Conservation (phyloP, 2,329 filamentous ascomycete genomes). For the Passalora sequoiae region DNA sequence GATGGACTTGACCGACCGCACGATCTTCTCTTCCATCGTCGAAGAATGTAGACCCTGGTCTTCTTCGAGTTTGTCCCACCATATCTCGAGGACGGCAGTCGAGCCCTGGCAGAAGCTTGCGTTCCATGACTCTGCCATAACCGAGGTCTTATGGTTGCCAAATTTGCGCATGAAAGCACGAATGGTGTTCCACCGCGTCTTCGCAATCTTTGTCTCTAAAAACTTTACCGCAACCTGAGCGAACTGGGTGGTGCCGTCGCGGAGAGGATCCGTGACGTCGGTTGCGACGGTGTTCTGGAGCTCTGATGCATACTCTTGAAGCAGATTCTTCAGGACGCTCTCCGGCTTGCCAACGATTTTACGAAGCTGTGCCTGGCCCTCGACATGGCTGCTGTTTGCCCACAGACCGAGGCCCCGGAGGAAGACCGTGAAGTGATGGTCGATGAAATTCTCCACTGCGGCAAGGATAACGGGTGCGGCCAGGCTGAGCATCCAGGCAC, state of each 20-base stretch:
- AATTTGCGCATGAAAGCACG: slow-evolving; percentile 21
- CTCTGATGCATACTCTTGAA: not conserved
- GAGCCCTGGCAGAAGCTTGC: slow-evolving; percentile 13
- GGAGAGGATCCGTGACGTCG: slow-evolving; percentile 1
- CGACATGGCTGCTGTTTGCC: slow-evolving; percentile 3
- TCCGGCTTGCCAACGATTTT: slow-evolving; percentile 1
- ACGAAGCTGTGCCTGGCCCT: not conserved
- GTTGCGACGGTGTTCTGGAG: not conserved
- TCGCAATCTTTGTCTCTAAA: not conserved
- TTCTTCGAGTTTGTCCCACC: slow-evolving; percentile 1
- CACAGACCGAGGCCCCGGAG: slow-evolving; percentile 16
- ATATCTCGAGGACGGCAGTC: not conserved
- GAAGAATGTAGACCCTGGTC: too few species aligned
- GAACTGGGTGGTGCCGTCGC: not conserved
- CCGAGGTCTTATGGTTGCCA: slow-evolving; percentile 17
- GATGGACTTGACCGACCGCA: not conserved
- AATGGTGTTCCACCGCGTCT: slow-evolving; percentile 12
- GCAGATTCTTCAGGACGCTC: not conserved
- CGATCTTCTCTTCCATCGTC: not conserved
- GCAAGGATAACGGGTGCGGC: slow-evolving; percentile 11
- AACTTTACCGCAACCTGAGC: not conserved
- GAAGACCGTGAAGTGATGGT: slow-evolving; percentile 14
- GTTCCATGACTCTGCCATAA: slow-evolving; percentile 20
- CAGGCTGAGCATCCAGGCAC: slow-evolving; percentile 9
- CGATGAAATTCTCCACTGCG: slow-evolving; percentile 12